A percentile compares a stretch with the other conserved stretches of the same genome.
phyloP scores from a whole-genome alignment of 495 filamentous ascomycete species.

The Xylona heveae region DNA sequence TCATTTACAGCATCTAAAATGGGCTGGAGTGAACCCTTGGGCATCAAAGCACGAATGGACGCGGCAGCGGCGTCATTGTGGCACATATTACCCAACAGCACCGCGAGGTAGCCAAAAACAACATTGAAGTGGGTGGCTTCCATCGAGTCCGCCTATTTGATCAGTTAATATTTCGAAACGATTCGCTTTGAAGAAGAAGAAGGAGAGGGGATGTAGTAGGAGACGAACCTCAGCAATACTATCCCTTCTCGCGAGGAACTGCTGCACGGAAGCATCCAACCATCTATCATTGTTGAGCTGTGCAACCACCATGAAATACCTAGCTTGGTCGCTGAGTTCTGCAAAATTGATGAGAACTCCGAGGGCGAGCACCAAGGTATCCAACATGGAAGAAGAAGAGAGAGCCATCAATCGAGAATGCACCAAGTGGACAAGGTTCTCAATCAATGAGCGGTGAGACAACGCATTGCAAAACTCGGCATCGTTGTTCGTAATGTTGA shows the following conservation, averaged over 20 bases:
- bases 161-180: constrained; percentile 1
- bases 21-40: constrained; percentile 33
- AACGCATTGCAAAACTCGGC: constrained; percentile 42
- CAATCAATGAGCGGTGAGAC: constrained; percentile 32
- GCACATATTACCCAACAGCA: constrained; percentile 65
- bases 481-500: constrained; percentile 81
- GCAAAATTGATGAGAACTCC: constrained; percentile 80
- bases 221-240: constrained; percentile 25
- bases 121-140: constrained; percentile 73
- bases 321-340: constrained; percentile 43
- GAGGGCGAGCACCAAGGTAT: constrained; percentile 56
- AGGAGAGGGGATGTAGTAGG: not conserved
- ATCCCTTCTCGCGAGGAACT: constrained; percentile 29
- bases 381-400: constrained; percentile 22
- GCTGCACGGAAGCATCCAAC: constrained; percentile 23
- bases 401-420: constrained; percentile 15
- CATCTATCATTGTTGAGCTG: constrained; percentile 5
- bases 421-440: constrained; percentile 29
- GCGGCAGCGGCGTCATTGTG: constrained; percentile 29
- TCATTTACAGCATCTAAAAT: constrained; percentile 67
- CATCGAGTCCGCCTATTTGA: constrained; percentile 53
- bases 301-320: constrained; percentile 17
- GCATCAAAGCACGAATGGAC: constrained; percentile 28
- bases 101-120: constrained; percentile 72
- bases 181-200: constrained; percentile 5